phyloP scores from a whole-genome alignment of 139 green algal genomes.

The Chlamydomonas sp. region DNA sequence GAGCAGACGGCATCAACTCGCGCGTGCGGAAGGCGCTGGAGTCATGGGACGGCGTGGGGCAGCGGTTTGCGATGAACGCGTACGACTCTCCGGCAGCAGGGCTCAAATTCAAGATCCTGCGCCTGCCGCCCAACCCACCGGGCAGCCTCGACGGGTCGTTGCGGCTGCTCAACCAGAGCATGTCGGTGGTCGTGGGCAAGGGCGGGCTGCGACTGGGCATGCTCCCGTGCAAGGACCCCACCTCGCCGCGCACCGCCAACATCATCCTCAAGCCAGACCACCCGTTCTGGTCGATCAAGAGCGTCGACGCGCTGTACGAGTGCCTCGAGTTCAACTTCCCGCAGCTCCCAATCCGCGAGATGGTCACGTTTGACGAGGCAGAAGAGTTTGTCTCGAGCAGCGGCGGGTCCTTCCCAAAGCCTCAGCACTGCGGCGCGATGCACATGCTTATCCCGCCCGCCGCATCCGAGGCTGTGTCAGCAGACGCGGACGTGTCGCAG shows the following conservation, averaged over 20 bases:
- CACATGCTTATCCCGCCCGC: not conserved
- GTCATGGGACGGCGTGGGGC: not conserved
- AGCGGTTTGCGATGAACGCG: conserved; percentile 11
- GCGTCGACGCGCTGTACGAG: conserved; percentile 6
- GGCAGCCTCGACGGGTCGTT: not conserved
- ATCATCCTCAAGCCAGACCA: conserved; percentile 15
- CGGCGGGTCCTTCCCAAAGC: conserved; percentile 9
- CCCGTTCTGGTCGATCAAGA: conserved; percentile 5
- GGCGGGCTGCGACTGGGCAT: not conserved
- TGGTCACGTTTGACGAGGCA: not conserved
- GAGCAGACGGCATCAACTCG: conserved; percentile 15
- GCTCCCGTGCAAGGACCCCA: not conserved
- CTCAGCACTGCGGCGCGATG: conserved; percentile 14
- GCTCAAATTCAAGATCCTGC: conserved; percentile 24
- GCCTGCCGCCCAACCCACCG: conserved; percentile 17
- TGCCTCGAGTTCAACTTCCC: conserved; percentile 11
- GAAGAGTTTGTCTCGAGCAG: conserved; percentile 3
- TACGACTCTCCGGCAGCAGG: conserved; percentile 18
- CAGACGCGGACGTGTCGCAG: not conserved
- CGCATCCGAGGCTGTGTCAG: not conserved
- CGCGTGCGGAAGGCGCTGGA: not conserved
- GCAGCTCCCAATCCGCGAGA: conserved; percentile 8
- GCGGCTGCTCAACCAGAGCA: not conserved
- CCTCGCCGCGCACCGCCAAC: not conserved
- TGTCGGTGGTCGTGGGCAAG: not conserved